Percentiles rank a stretch among this genome's conserved stretches.
phyloP scores from a whole-genome alignment of 2,329 filamentous ascomycete species.

The Dissoconium aciculare region DNA sequence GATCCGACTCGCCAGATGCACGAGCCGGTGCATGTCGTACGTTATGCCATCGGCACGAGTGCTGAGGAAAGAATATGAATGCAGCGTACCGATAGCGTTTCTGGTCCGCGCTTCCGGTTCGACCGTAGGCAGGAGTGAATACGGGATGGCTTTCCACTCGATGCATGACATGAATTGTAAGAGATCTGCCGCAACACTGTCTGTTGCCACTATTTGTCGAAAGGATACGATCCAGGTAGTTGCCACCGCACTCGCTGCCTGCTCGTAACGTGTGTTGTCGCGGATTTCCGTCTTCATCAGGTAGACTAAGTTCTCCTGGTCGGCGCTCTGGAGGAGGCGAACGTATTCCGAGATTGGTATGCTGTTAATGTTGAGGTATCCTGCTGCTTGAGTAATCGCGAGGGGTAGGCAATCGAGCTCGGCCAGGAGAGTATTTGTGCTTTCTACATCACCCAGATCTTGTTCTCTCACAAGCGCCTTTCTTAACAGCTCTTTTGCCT shows the following conservation, averaged over 20 bases:
- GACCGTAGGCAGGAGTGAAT: background rate
- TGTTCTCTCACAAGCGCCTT: background rate
- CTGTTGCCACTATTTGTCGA: background rate
- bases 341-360: constrained; percentile 8
- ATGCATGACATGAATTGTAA: background rate
- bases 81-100: background rate
- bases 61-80: background rate
- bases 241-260: background rate
- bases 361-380: constrained; percentile 11
- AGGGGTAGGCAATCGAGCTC: constrained; percentile 11
- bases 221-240: background rate
- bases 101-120: background rate
- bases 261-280: background rate
- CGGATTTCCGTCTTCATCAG: background rate
- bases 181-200: background rate
- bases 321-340: background rate
- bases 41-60: too few species aligned
- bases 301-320: background rate
- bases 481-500: background rate
- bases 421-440: constrained; percentile 2
- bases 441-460: background rate
- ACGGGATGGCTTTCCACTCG: background rate
- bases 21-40: background rate
- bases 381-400: constrained; percentile 11
- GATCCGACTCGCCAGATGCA: background rate